These are phyloP conservation scores for Miamiensis avidus DNA, from an alignment of 169 alveolate species.

Conservation along the genomic window DNA sequence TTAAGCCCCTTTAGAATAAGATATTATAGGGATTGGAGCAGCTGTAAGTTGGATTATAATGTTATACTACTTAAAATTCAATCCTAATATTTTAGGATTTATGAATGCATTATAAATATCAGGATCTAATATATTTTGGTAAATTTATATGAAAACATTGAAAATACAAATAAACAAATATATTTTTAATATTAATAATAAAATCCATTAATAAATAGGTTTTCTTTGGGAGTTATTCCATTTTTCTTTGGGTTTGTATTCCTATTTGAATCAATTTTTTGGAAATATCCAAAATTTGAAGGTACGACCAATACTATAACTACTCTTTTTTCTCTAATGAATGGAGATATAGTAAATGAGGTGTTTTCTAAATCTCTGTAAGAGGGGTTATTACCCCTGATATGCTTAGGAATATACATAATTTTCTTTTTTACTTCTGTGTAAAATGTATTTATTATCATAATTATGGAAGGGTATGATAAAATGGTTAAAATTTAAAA, in stretches of 20 bases:
- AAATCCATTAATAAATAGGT: neutral
- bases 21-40: neutral
- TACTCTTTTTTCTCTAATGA: neutral
- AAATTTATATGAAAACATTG: too few relatives aligned
- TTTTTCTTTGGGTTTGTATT: neutral
- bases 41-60: neutral
- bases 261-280: neutral
- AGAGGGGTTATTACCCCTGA: neutral
- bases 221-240: neutral
- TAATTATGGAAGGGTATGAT: slow-evolving; percentile 7
- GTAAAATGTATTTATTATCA: slow-evolving; percentile 1
- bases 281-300: neutral
- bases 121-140: neutral
- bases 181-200: neutral
- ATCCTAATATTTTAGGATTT: neutral
- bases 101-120: neutral
- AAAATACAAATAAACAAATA: neutral
- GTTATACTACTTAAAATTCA: neutral
- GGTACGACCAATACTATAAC: neutral
- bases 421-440: neutral
- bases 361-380: neutral
- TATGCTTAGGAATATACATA: neutral
- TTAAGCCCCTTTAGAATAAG: neutral
- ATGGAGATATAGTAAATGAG: neutral
- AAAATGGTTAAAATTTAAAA: neutral